Evolutionary conservation across 2,329 filamentous ascomycete genomes (phyloP).

Genomic region (Capronia americana): DNA sequence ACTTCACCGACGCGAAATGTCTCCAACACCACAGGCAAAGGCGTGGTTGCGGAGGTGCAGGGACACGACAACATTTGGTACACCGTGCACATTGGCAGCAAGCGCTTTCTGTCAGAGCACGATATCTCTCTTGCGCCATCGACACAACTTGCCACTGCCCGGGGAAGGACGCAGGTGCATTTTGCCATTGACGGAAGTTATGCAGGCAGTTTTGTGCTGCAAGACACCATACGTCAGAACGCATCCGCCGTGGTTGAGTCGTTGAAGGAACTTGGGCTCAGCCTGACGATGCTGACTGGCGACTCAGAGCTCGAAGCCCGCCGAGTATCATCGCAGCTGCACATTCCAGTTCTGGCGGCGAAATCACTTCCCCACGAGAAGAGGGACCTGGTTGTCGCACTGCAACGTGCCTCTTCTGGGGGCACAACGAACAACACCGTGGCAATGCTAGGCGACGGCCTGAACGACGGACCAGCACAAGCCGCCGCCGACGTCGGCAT

Average conservation of each 20-base stretch:
- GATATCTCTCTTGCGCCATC: conserved; percentile 12
- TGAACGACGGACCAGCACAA: conserved; percentile 77
- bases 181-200: conserved; percentile 57
- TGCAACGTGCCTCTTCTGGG: background rate
- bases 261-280: conserved; percentile 17
- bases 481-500: conserved; percentile 74
- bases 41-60: conserved; percentile 24
- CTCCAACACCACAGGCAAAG: conserved; percentile 22
- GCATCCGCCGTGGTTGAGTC: conserved; percentile 56
- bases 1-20: conserved; percentile 21
- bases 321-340: conserved; percentile 52
- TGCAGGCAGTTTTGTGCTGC: conserved; percentile 59
- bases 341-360: conserved; percentile 44
- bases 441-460: conserved; percentile 72
- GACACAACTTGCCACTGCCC: conserved; percentile 37
- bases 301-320: conserved; percentile 60
- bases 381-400: conserved; percentile 15
- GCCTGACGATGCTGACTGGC: conserved; percentile 58
- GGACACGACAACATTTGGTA: conserved; percentile 17
- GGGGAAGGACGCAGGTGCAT: conserved; percentile 60
- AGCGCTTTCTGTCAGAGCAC: conserved; percentile 21
- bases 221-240: conserved; percentile 56
- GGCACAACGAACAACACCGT: conserved; percentile 6
- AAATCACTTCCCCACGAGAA: conserved; percentile 30
- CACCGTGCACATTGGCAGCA: conserved; percentile 25